A percentile compares a stretch with the other conserved stretches of the same genome.
These are phyloP conservation scores for Conticribra guillardii DNA, from an alignment of 108 stramenopile genomes.

Conservation along the genomic window DNA sequence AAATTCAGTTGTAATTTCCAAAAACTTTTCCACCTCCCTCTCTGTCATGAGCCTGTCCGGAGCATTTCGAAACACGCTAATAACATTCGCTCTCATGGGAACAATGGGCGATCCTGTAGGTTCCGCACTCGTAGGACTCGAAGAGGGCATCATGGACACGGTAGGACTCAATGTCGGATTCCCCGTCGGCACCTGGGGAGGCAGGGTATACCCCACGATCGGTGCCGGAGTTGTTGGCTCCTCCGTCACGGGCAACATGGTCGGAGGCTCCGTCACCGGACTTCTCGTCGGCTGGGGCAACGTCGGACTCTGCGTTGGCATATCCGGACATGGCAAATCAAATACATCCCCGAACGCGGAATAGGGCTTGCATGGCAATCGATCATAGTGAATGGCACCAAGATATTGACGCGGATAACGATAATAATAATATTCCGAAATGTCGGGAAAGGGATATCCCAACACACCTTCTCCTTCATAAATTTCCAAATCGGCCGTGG, in stretches of 20 bases:
- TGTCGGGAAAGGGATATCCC: constrained; percentile 1
- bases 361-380: constrained; percentile 33
- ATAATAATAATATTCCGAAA: neutral
- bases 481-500: constrained; percentile 18
- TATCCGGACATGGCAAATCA: constrained; percentile 26
- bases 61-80: neutral
- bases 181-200: constrained; percentile 9
- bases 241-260: constrained; percentile 3
- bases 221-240: constrained; percentile 1
- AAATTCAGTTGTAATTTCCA: neutral
- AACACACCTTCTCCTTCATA: constrained; percentile 16
- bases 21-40: neutral
- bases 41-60: neutral
- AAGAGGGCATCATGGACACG: constrained; percentile 2
- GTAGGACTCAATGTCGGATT: constrained; percentile 13
- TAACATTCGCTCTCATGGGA: neutral
- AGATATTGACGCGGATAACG: constrained; percentile 5
- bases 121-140: constrained; percentile 6
- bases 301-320: constrained; percentile 22
- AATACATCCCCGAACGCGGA: constrained; percentile 13
- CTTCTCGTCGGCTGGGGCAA: constrained; percentile 7
- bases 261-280: constrained; percentile 9
- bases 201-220: constrained; percentile 1
- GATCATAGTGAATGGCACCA: constrained; percentile 17
- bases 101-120: constrained; percentile 32